Conservation (phyloP, 108 stramenopile species). For the Cyclotella sp. region DNA sequence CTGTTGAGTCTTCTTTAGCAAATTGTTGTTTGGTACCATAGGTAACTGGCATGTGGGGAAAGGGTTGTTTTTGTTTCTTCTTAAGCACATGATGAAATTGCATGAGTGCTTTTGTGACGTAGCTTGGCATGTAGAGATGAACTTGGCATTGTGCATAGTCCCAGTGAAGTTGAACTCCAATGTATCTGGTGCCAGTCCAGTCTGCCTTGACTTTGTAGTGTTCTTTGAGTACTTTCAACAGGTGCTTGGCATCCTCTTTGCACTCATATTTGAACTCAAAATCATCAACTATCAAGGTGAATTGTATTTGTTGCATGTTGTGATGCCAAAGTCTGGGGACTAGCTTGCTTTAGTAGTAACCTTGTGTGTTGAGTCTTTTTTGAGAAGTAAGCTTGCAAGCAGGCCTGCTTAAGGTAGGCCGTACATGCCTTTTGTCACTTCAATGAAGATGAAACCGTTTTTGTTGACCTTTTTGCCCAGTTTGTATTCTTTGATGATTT, state of each 20-base stretch:
- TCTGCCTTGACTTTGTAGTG: not conserved
- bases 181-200: not conserved
- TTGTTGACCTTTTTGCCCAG: constrained; percentile 26
- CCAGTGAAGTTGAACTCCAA: not conserved
- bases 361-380: not conserved
- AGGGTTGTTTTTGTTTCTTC: not conserved
- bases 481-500: constrained; percentile 46
- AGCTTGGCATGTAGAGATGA: not conserved
- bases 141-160: not conserved
- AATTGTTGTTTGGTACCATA: not conserved
- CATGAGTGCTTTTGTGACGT: not conserved
- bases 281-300: not conserved
- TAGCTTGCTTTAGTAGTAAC: not conserved
- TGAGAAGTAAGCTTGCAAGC: not conserved
- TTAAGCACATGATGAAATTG: not conserved
- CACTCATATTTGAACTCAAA: not conserved
- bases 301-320: not conserved
- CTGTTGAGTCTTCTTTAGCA: not conserved
- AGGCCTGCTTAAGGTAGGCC: not conserved
- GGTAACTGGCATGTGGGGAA: not conserved
- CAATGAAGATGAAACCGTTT: not conserved
- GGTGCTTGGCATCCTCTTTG: not conserved
- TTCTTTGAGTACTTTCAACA: not conserved
- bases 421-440: constrained; percentile 41
- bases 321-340: not conserved